Conservation (phyloP, 805 yeast species). For the Ogataea chonburiensis region DNA sequence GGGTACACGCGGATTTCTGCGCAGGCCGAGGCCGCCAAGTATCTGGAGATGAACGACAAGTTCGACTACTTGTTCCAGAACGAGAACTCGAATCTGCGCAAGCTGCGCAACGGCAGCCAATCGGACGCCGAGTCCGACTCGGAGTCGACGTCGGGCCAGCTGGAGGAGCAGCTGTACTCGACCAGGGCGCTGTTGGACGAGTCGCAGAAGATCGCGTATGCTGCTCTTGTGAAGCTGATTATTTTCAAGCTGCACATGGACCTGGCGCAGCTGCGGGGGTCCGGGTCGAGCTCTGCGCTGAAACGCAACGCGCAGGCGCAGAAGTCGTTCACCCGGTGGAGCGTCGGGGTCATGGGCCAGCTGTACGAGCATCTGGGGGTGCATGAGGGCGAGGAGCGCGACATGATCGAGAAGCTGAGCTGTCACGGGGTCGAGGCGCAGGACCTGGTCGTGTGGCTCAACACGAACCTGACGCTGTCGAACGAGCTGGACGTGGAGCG, state of each 20-base stretch:
- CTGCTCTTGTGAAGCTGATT: constrained; percentile 75
- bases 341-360: constrained; percentile 64
- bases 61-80: constrained; percentile 51
- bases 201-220: constrained; percentile 86
- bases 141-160: constrained; percentile 24
- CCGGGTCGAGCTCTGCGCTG: constrained; percentile 53
- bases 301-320: constrained; percentile 65
- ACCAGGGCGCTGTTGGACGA: constrained; percentile 82
- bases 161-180: constrained; percentile 67
- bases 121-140: constrained; percentile 21
- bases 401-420: constrained; percentile 84
- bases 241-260: constrained; percentile 79
- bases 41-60: constrained; percentile 48
- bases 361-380: constrained; percentile 82
- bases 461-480: constrained; percentile 38
- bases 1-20: constrained; percentile 90
- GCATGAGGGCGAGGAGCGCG: constrained; percentile 61
- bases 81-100: constrained; percentile 33
- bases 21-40: constrained; percentile 80
- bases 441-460: constrained; percentile 68
- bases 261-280: constrained; percentile 59
- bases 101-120: constrained; percentile 22
- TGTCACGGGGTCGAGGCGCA: constrained; percentile 74
- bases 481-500: constrained; percentile 48
- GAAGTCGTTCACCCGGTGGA: constrained; percentile 83